These are phyloP conservation scores for Cystobasidium onofrii DNA, from an alignment of 768 basidiomycete genomes.

Conservation along the genomic window DNA sequence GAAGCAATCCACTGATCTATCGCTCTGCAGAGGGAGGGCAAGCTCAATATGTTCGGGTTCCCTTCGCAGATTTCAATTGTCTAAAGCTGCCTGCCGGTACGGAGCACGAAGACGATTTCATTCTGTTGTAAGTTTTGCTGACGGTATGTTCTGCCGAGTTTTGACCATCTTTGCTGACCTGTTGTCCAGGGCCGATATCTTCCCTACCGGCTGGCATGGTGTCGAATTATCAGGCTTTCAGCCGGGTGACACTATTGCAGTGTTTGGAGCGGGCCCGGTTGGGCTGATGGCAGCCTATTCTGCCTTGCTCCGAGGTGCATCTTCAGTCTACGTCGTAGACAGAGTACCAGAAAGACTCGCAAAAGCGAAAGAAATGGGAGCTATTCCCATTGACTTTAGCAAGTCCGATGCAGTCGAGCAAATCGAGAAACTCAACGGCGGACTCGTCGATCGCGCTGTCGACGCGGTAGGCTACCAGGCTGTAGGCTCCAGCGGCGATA, in stretches of 20 bases:
- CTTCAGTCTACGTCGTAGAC: constrained; percentile 55
- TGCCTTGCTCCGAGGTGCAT: constrained; percentile 52
- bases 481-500: constrained; percentile 53
- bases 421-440: constrained; percentile 31
- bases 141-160: not conserved
- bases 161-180: not conserved
- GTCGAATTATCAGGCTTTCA: constrained; percentile 32
- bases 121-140: constrained; percentile 35
- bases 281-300: constrained; percentile 57
- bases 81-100: constrained; percentile 53
- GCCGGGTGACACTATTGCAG: constrained; percentile 52
- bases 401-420: constrained; percentile 37
- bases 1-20: not conserved
- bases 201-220: constrained; percentile 33
- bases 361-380: constrained; percentile 55
- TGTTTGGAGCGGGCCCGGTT: constrained; percentile 54
- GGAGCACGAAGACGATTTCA: constrained; percentile 56
- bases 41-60: constrained; percentile 53
- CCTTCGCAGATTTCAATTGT: constrained; percentile 56
- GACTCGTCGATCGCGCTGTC: constrained; percentile 29
- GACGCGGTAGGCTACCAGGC: constrained; percentile 55
- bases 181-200: constrained; percentile 4
- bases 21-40: constrained; percentile 48
- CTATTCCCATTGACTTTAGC: constrained; percentile 41
- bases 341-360: constrained; percentile 54